Evolutionary conservation across 352 stramenopile genomes (phyloP).

Genomic region (Phytophthora pistaciae): DNA sequence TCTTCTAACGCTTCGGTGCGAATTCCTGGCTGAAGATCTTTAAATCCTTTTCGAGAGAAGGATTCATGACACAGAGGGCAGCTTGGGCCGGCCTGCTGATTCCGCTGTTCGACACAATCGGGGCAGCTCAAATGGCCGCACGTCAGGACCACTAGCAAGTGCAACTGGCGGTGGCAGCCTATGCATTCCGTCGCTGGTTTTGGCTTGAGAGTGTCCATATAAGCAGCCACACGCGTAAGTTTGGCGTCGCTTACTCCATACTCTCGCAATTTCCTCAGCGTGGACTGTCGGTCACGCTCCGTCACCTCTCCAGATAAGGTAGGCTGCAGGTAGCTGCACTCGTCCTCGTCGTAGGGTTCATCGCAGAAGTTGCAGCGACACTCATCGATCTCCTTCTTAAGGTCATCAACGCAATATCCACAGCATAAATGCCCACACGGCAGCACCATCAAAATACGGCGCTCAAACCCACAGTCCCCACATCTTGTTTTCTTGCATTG

Average conservation of each 20-base stretch:
- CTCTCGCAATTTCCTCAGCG: conserved; percentile 48
- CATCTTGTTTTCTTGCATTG: conserved; percentile 56
- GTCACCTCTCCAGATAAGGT: conserved; percentile 27
- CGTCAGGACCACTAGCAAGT: conserved; percentile 89
- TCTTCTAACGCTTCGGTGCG: conserved; percentile 26
- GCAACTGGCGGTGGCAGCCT: conserved; percentile 74
- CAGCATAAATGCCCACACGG: conserved; percentile 93
- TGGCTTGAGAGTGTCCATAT: conserved; percentile 50
- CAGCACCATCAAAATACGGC: conserved; percentile 89
- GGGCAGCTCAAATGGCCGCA: conserved; percentile 93
- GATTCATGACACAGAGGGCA: conserved; percentile 51
- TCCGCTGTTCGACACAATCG: conserved; percentile 86
- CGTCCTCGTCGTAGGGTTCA: conserved; percentile 24
- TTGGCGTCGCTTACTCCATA: conserved; percentile 35
- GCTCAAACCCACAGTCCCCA: conserved; percentile 63
- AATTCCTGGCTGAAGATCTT: conserved; percentile 74
- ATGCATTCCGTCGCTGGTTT: conserved; percentile 65
- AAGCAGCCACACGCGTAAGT: conserved; percentile 39
- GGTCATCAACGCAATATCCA: conserved; percentile 88
- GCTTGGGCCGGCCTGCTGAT: conserved; percentile 43
- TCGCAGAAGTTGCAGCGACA: conserved; percentile 19
- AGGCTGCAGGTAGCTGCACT: conserved; percentile 29
- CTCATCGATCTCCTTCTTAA: conserved; percentile 17
- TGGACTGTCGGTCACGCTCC: conserved; percentile 43
- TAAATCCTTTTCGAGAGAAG: conserved; percentile 87